phyloP scores from a whole-genome alignment of 768 basidiomycete species.

The Boletus edulis region DNA sequence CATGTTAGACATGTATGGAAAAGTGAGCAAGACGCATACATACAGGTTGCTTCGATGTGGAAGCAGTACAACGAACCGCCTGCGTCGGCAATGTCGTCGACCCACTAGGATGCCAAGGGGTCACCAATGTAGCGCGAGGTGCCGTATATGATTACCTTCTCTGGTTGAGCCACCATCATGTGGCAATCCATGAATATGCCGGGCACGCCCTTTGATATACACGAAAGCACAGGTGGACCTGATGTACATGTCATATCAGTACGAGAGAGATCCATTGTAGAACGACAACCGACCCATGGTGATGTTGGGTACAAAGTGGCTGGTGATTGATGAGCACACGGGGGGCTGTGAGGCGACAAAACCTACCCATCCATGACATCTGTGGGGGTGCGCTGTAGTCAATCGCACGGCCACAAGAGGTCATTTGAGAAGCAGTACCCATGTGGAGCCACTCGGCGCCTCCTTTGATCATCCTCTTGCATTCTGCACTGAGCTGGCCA shows the following conservation, averaged over 20 bases:
- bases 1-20: constrained; percentile 15
- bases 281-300: constrained; percentile 73
- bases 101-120: constrained; percentile 65
- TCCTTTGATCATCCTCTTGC: constrained; percentile 91
- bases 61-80: constrained; percentile 96
- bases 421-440: constrained; percentile 47
- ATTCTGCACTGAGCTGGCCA: constrained; percentile 92
- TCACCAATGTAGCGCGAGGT: neutral
- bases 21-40: constrained; percentile 23
- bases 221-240: constrained; percentile 88
- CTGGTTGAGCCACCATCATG: constrained; percentile 98
- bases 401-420: constrained; percentile 9
- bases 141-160: constrained; percentile 53
- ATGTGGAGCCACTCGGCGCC: constrained; percentile 99
- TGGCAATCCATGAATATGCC: constrained; percentile 99
- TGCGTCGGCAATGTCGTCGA: constrained; percentile 91
- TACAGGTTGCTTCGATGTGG: constrained; percentile 92
- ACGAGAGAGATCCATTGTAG: neutral
- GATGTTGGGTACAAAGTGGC: constrained; percentile 98
- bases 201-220: constrained; percentile 82
- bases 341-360: neutral
- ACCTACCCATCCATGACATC: constrained; percentile 97
- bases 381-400: constrained; percentile 31
- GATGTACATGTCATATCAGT: constrained; percentile 17
- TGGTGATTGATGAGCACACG: constrained; percentile 30